Base-by-base conservation (phyloP, 352 stramenopile species). In the Pythium oligandrum region DNA sequence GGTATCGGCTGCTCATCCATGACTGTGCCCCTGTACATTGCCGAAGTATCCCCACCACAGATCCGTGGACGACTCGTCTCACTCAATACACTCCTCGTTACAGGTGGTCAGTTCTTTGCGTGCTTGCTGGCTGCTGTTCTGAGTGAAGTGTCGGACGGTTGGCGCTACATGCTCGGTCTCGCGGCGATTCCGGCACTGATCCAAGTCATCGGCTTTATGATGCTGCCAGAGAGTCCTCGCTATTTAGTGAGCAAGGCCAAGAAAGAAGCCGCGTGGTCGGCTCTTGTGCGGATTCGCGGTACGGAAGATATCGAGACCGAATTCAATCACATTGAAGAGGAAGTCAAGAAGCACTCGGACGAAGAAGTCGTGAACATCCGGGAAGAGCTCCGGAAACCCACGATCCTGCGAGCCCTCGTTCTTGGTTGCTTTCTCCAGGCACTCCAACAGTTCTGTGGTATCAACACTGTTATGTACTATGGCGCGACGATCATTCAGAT, bases 401-500 rank as follows among this genome's bases (percentile, higher is more conserved):
- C 66, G 1, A 66, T 90, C 1, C 57, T 62, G 7, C 70, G 72
- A 1, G 73, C 76, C 2, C 63, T 87, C 5, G 54, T 78, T 3
- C 48, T 91, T 7, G 82, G 82, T 34, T 93, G 82, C 37, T 65
- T 73, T 8, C 54, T 89, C 10, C 73, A 88, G 57, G 71, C 67
- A 26, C 62, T 87, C 31, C 74, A 86, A 51, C 83, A 92, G 51
- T 63, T 93, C 53, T 90, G 76, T 36, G 80, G 83, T n/a, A 92
- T 94, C 64, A 94, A 94, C 57, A 94, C 80, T 1, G 82, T 90
- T 56, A 93, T 95, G 83, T 95, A 93, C 56, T 93, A 91, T 51
- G 81, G 82, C 32, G 82, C 78, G 12, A 88, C 71, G 1, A 90
- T 95, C 50, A 83, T 95, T 54, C 80, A 89, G 54, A 68, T 92